Evolutionary conservation across 192 early-diverging fungal genomes (phyloP), one percentile per base, ranked within the genome.

Genomic region (Pilobolus umbonatus): DNA sequence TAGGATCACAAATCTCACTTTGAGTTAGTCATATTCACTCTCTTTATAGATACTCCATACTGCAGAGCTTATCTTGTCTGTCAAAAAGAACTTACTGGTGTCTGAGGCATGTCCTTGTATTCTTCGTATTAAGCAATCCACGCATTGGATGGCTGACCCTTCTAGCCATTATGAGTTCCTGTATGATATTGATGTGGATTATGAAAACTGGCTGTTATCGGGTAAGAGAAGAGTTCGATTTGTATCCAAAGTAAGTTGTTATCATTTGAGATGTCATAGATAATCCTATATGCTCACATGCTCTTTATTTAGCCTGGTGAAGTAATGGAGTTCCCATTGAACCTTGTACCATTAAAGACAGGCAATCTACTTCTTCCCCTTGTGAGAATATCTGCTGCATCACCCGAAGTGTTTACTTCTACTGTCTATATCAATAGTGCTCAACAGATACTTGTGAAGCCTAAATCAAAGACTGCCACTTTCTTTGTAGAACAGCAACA

Each of bases 171-270:
- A 60, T 17, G 80, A 80, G 30, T 78, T 80, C 39, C 73, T 57
- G 49, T 88, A 83, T 55, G 83, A 87, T 17, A 78, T 88, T 59
- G 47, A 77, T 32, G 76, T 80, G 1, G 85, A 88, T 55, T 78
- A 85, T 52, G 76, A 83, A 29, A 82, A 83, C 59, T 88, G 86
- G 86, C 40, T 88, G 3, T 55, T 88, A 21, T 75, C 83, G 22
- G 86, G 86, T 4, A 79, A 81, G 50, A 77, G 73, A 49, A 81
- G 83, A 64, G 49, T 79, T 35, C 57, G 71, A 21, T 82, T 88
- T 55, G 26, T 26, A 28, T 72, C 81, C 6, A 77, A 88, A 76
- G 85, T 88, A 69, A 5, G 25, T 2, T 29, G 10, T 26, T 11
- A 24, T 30, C 5, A 11, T 11, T 31, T 24, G 30, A 40, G 26